phyloP scores from a whole-genome alignment of 163 green algal species.

The Chlorella variabilis region DNA sequence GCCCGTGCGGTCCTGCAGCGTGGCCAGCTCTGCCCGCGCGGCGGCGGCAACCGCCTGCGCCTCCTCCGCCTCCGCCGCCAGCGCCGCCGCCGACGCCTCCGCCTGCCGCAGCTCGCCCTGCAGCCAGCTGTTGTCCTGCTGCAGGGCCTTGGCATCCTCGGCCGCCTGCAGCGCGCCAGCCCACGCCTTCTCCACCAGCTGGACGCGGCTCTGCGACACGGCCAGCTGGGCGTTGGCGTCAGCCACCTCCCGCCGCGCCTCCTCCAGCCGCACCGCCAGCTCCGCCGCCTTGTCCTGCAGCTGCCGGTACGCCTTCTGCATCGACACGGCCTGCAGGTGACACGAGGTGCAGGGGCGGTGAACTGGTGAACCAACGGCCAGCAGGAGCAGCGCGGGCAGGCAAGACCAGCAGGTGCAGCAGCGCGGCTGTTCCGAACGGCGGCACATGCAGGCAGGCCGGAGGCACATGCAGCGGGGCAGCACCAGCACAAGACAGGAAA shows the following conservation, averaged over 20 bases:
- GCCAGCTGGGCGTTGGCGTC: not conserved
- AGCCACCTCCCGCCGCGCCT: not conserved
- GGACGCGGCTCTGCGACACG: not conserved
- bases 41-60: not conserved
- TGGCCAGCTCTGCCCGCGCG: not conserved
- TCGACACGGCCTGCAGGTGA: not conserved
- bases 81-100: not conserved
- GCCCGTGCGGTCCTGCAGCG: not conserved
- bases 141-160: not conserved
- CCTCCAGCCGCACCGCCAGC: slow-evolving; percentile 2
- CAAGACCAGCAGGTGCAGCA: too few relatives aligned
- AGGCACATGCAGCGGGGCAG: too few relatives aligned
- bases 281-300: not conserved
- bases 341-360: too few relatives aligned
- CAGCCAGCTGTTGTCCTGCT: slow-evolving; percentile 2
- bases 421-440: too few relatives aligned
- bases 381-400: too few relatives aligned
- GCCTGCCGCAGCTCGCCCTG: not conserved
- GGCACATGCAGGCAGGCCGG: too few relatives aligned
- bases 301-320: not conserved
- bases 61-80: not conserved
- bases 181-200: not conserved
- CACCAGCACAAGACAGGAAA: too few relatives aligned
- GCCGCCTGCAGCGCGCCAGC: not conserved
- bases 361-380: too few relatives aligned